Evolutionary conservation across 2,329 filamentous ascomycete genomes (phyloP), one percentile per base, ranked within the genome.

Genomic region (Nakataea oryzae): DNA sequence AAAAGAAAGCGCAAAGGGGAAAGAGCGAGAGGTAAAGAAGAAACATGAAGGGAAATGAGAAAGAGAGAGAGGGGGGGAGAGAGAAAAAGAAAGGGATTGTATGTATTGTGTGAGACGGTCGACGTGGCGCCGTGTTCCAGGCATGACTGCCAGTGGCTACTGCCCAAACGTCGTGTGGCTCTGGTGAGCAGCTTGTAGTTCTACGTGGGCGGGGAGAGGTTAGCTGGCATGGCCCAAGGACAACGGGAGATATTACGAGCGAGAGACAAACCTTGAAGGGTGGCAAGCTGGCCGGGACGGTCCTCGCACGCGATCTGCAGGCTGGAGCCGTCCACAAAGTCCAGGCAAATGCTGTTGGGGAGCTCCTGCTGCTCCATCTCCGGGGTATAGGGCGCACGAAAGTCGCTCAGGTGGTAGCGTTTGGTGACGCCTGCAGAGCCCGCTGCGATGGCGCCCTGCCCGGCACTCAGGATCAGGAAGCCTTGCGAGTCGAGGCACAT

Each of bases 351-450:
- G 70, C 92, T 97, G 76, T 97, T 91, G 2, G 93, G 92, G 61
- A 99, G 80, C 76, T 99, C 95, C 75, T 97, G 90, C 67, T 91
- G 81, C 71, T 97, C 95, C 64, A 96, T 87, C 72, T 97, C 93
- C 0, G 95, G 95, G 21, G 90, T 81, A 68, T 88, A 91, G 0
- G 93, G 93, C 54, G 79, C 75, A 66, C 85, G 84, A 78, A 97
- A 96, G 64, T 97, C 91, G 67, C 85, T 87, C 63, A 99, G 81
- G 71, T 96, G 90, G 73, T 91, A 97, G 64, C 88, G 86, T 76
- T 93, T 93, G 74, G 70, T 7, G 75, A 78, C 3, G 73, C 72
- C 17, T 74, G 70, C 63, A 79, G 73, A 85, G 77, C 74, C 83
- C 75, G 70, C 79, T 47, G 73, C 71, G 34, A 70, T 67, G 26